Percentiles rank a stretch among this genome's conserved stretches.
These are phyloP conservation scores for Aspergillus thermomutatus DNA, from an alignment of 2,329 filamentous ascomycete genomes.

Conservation along the genomic window DNA sequence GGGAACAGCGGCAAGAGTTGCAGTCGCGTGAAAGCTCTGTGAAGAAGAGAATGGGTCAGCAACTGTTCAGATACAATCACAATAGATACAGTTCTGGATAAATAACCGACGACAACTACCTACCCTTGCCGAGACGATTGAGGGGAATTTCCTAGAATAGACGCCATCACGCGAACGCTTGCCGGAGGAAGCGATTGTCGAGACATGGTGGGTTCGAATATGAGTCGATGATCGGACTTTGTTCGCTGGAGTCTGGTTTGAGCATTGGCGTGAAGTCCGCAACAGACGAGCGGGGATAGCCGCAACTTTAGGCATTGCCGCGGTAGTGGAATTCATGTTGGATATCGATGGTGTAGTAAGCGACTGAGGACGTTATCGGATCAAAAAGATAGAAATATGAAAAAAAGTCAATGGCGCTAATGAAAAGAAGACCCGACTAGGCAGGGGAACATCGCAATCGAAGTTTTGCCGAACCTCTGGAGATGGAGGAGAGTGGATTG, in stretches of 20 bases:
- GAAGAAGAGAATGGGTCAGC: conserved; percentile 1
- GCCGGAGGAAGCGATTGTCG: conserved; percentile 21
- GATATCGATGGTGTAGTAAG: conserved; percentile 15
- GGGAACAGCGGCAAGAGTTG: conserved; percentile 64
- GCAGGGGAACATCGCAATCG: conserved; percentile 1
- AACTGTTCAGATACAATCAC: background rate
- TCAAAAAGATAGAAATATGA: background rate
- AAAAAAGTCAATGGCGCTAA: background rate
- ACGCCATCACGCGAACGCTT: conserved; percentile 26
- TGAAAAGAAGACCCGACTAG: conserved; percentile 6
- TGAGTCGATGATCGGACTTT: conserved; percentile 31
- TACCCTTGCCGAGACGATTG: conserved; percentile 31
- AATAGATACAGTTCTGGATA: background rate
- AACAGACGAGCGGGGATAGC: conserved; percentile 42
- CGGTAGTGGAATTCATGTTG: conserved; percentile 39
- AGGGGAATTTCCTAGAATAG: conserved; percentile 22
- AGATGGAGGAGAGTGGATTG: conserved; percentile 11
- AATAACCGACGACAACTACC: conserved; percentile 9
- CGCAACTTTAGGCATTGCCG: conserved; percentile 42
- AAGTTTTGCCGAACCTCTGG: conserved; percentile 17
- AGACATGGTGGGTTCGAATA: conserved; percentile 35
- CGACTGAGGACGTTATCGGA: background rate
- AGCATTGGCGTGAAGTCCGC: conserved; percentile 39
- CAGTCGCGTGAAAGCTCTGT: conserved; percentile 44
- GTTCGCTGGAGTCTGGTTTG: conserved; percentile 30